Evolutionary conservation across 805 yeast species (phyloP).

Genomic region (Candida odintsovae): DNA sequence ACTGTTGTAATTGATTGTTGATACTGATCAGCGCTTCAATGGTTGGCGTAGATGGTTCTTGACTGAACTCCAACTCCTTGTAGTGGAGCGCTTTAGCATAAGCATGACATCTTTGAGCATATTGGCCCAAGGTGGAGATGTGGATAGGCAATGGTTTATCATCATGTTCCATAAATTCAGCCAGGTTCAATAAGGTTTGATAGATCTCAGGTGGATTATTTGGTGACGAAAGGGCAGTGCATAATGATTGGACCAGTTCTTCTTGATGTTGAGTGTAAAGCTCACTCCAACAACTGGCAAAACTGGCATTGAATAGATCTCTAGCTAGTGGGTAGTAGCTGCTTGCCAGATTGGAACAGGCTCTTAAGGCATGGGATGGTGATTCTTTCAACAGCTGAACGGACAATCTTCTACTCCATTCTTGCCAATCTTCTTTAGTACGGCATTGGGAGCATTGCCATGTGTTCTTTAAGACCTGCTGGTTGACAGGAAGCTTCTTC

Average conservation of each 20-base stretch:
- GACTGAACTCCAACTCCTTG: constrained; percentile 90
- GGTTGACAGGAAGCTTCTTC: constrained; percentile 69
- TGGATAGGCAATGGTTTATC: constrained; percentile 91
- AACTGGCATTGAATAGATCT: constrained; percentile 89
- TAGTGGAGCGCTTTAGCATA: constrained; percentile 96
- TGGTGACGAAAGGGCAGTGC: constrained; percentile 82
- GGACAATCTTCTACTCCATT: constrained; percentile 86
- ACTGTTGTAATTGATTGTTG: constrained; percentile 90
- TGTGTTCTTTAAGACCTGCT: constrained; percentile 59
- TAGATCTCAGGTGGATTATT: constrained; percentile 94
- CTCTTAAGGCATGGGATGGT: constrained; percentile 90
- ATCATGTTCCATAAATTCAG: constrained; percentile 97
- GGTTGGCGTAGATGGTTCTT: constrained; percentile 86
- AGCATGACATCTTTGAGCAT: constrained; percentile 94
- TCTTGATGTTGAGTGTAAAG: constrained; percentile 84
- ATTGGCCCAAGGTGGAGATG: constrained; percentile 83
- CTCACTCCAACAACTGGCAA: constrained; percentile 94
- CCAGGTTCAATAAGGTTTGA: constrained; percentile 81
- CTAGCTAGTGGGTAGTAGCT: constrained; percentile 83
- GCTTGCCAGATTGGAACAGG: constrained; percentile 85
- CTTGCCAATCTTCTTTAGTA: constrained; percentile 96
- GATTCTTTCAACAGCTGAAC: constrained; percentile 85
- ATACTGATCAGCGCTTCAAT: constrained; percentile 89
- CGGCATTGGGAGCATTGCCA: constrained; percentile 92
- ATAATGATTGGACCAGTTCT: constrained; percentile 78